Percentiles rank a stretch among this genome's conserved stretches.
Conservation (phyloP, 2,329 filamentous ascomycete species). For the Xylariaceae sp. region DNA sequence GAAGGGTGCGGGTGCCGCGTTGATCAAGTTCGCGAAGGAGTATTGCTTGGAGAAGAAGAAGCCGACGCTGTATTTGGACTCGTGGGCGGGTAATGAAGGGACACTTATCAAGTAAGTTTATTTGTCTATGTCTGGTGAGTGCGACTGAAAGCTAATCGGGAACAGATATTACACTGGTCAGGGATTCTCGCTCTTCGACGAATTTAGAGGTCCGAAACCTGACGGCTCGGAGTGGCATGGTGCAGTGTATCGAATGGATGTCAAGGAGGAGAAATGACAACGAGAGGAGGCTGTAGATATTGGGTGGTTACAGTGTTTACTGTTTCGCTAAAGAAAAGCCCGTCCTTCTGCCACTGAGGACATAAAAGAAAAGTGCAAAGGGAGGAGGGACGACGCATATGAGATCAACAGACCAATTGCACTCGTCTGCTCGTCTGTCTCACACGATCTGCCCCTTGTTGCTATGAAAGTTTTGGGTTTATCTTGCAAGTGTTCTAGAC, state of each 20-base stretch:
- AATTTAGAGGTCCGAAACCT: conserved; percentile 2
- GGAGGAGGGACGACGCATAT: too few relatives aligned
- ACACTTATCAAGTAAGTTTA: conserved; percentile 16
- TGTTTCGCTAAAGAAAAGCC: too few relatives aligned
- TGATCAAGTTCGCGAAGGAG: conserved; percentile 8
- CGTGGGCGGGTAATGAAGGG: conserved; percentile 12
- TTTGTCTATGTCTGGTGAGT: neutral
- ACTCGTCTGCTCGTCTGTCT: too few relatives aligned
- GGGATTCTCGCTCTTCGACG: conserved; percentile 8
- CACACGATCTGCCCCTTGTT: too few relatives aligned
- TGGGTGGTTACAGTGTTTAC: too few relatives aligned
- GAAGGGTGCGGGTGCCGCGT: conserved; percentile 13
- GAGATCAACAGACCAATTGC: too few relatives aligned
- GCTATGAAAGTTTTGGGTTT: too few relatives aligned
- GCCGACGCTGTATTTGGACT: conserved; percentile 8
- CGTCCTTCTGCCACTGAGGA: too few relatives aligned
- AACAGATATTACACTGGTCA: conserved; percentile 14
- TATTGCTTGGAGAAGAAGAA: conserved; percentile 6
- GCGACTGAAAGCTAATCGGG: neutral
- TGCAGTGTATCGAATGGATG: conserved; percentile 4
- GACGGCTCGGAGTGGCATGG: conserved; percentile 7
- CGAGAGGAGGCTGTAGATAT: too few relatives aligned
- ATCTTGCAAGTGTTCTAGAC: too few relatives aligned
- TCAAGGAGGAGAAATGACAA: neutral
- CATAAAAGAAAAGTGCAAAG: too few relatives aligned